phyloP scores from a whole-genome alignment of 2,329 filamentous ascomycete genomes.

The Dichotomopilus funicola region DNA sequence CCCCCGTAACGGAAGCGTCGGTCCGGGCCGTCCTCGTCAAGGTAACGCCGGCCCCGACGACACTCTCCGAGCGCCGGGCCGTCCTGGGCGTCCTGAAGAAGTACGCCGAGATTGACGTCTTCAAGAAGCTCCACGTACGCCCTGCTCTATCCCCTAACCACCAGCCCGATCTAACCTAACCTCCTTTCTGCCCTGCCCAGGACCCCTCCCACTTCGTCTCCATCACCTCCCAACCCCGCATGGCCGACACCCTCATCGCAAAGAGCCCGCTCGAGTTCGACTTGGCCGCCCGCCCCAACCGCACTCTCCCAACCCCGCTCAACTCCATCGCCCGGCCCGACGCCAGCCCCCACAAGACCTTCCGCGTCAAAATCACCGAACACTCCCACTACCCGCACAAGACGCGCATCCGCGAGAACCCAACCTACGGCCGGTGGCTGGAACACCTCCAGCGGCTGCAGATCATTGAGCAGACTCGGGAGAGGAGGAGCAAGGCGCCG shows the following conservation, averaged over 20 bases:
- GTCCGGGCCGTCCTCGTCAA: slow-evolving; percentile 38
- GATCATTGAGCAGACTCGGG: neutral
- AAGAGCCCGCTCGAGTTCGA: slow-evolving; percentile 44
- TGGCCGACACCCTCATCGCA: slow-evolving; percentile 35
- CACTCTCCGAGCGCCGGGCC: slow-evolving; percentile 48
- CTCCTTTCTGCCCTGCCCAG: slow-evolving; percentile 25
- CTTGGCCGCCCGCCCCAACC: slow-evolving; percentile 25
- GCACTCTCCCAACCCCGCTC: neutral
- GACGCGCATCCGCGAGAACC: slow-evolving; percentile 30
- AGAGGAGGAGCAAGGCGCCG: neutral
- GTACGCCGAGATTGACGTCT: slow-evolving; percentile 45
- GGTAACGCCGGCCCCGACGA: slow-evolving; percentile 46
- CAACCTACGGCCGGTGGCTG: slow-evolving; percentile 40
- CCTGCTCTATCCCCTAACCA: too few relatives aligned
- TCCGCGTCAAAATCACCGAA: slow-evolving; percentile 37
- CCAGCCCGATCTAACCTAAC: neutral
- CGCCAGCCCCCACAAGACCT: slow-evolving; percentile 27
- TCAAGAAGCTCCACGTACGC: slow-evolving; percentile 38
- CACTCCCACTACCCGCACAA: slow-evolving; percentile 36
- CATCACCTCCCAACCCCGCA: slow-evolving; percentile 37
- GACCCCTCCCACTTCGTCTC: slow-evolving; percentile 45
- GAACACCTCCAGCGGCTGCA: slow-evolving; percentile 12
- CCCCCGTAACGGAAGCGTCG: neutral
- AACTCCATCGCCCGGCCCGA: neutral
- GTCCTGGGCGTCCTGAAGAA: slow-evolving; percentile 46